Evolutionary conservation across 140 eudicot genomes (phyloP).

Genomic region (Oenanthe javanica): DNA sequence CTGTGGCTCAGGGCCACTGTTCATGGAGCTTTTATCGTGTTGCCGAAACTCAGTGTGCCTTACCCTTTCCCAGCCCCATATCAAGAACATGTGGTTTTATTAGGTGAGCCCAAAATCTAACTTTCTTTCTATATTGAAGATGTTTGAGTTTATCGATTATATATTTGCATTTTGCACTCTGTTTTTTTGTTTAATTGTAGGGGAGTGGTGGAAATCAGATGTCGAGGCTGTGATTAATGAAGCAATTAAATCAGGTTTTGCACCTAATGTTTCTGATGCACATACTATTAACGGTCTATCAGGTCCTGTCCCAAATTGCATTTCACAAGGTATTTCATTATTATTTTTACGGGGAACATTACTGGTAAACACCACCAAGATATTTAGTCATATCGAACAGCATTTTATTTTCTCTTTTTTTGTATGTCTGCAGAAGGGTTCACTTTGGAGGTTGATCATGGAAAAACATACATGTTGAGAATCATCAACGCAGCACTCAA

Average conservation of each 20-base stretch:
- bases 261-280: slow-evolving; percentile 71
- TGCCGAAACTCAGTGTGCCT: slow-evolving; percentile 47
- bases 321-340: slow-evolving; percentile 28
- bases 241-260: slow-evolving; percentile 41
- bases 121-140: not conserved
- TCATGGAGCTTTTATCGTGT: slow-evolving; percentile 50
- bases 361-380: too few relatives aligned
- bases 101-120: slow-evolving; percentile 19
- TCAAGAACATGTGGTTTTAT: slow-evolving; percentile 34
- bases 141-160: not conserved
- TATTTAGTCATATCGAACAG: not conserved
- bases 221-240: slow-evolving; percentile 54
- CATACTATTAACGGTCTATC: slow-evolving; percentile 66
- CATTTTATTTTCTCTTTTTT: not conserved
- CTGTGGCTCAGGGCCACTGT: slow-evolving; percentile 58
- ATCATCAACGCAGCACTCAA: slow-evolving; percentile 74
- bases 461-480: slow-evolving; percentile 56
- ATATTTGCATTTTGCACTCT: not conserved
- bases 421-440: slow-evolving; percentile 36
- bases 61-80: slow-evolving; percentile 53
- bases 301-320: slow-evolving; percentile 40
- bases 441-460: slow-evolving; percentile 40
- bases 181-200: slow-evolving; percentile 14
- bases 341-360: not conserved
- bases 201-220: slow-evolving; percentile 87